Percentiles rank a stretch among this genome's conserved stretches.
phyloP scores from a whole-genome alignment of 768 basidiomycete species.

The Russula virescens region DNA sequence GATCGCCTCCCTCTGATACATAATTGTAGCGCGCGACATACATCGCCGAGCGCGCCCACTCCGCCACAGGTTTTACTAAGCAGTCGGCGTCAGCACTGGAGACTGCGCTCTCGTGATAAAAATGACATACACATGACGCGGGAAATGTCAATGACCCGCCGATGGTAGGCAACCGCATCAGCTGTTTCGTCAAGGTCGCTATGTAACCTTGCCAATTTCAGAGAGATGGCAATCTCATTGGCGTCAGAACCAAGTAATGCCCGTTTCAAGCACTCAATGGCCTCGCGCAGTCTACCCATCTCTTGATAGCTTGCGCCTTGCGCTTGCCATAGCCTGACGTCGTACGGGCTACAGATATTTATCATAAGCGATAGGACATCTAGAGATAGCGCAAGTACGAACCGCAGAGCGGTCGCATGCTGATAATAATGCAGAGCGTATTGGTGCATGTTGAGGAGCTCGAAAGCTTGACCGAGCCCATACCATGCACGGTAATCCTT shows the following conservation, averaged over 20 bases:
- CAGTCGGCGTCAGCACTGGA: slow-evolving; percentile 21
- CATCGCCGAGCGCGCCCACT: slow-evolving; percentile 79
- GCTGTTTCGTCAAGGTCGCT: slow-evolving; percentile 57
- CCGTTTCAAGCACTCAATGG: slow-evolving; percentile 86
- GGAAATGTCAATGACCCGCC: slow-evolving; percentile 70
- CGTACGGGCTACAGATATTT: slow-evolving; percentile 66
- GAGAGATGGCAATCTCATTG: slow-evolving; percentile 64
- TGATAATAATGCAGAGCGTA: slow-evolving; percentile 97
- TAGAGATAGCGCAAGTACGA: slow-evolving; percentile 20
- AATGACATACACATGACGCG: slow-evolving; percentile 48
- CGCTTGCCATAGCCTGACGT: slow-evolving; percentile 94
- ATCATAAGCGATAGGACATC: background rate
- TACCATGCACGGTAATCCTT: slow-evolving; percentile 99
- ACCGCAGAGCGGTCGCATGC: slow-evolving; percentile 89
- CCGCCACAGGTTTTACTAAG: slow-evolving; percentile 61
- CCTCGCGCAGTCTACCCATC: slow-evolving; percentile 81
- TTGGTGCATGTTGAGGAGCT: slow-evolving; percentile 92
- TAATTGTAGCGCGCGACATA: slow-evolving; percentile 80
- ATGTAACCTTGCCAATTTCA: slow-evolving; percentile 71
- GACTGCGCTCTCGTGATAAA: slow-evolving; percentile 12
- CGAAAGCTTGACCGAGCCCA: slow-evolving; percentile 96
- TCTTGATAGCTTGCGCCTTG: slow-evolving; percentile 93
- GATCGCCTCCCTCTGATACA: slow-evolving; percentile 52
- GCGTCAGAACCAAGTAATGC: slow-evolving; percentile 79
- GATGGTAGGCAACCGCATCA: slow-evolving; percentile 75